Percentiles rank a stretch among this genome's conserved stretches.
Evolutionary conservation across 306 rosid species (phyloP).

Genomic region (Clitoria ternatea): DNA sequence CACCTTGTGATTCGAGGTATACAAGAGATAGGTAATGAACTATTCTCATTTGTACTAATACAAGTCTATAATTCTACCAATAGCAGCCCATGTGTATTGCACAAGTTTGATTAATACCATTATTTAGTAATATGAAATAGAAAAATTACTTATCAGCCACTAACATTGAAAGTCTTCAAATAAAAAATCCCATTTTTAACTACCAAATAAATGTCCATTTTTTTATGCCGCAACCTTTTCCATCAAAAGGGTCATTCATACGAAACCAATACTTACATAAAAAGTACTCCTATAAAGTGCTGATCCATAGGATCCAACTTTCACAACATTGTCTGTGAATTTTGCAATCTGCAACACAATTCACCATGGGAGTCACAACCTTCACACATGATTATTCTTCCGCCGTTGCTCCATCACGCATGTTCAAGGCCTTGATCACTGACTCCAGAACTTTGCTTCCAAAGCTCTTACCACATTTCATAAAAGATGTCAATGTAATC

Average conservation of each 20-base stretch:
- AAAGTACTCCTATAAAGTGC: slow-evolving; percentile 9
- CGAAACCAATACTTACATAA: slow-evolving; percentile 14
- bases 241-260: slow-evolving; percentile 8
- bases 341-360: not conserved
- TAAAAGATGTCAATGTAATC: slow-evolving; percentile 43
- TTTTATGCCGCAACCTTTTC: not conserved
- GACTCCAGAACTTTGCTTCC: slow-evolving; percentile 58
- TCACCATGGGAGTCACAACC: slow-evolving; percentile 48
- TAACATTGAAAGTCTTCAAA: slow-evolving; percentile 31
- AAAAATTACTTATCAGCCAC: slow-evolving; percentile 31
- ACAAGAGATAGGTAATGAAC: slow-evolving; percentile 1
- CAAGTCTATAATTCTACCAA: slow-evolving; percentile 15
- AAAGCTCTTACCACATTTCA: slow-evolving; percentile 60
- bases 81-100: slow-evolving; percentile 45
- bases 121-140: slow-evolving; percentile 22
- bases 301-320: slow-evolving; percentile 11
- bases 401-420: slow-evolving; percentile 49
- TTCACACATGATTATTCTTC: slow-evolving; percentile 43
- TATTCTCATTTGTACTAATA: not conserved
- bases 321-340: slow-evolving; percentile 9
- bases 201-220: slow-evolving; percentile 20
- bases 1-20: not conserved
- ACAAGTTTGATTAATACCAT: slow-evolving; percentile 17
- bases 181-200: slow-evolving; percentile 3
- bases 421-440: slow-evolving; percentile 64